Evolutionary conservation across 179 eudicot genomes (phyloP), one percentile per base, ranked within the genome.

Genomic region (Spinacia oleracea): DNA sequence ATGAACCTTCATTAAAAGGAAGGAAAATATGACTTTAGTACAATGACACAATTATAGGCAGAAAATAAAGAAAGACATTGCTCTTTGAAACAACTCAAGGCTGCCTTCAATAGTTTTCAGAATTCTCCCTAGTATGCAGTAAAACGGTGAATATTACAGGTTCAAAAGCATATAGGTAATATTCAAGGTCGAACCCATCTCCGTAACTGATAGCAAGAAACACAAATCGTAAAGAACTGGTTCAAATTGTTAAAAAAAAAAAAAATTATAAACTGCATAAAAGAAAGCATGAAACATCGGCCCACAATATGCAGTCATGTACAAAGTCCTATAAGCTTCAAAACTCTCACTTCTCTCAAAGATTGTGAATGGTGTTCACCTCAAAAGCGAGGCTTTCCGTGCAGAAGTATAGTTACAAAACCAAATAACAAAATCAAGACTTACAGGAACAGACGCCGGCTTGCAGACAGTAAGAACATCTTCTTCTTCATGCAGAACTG

Each of bases 391-490:
- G 27, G 23, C 51, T 40, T 9, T n/a, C 12, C 18, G 29, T 56
- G 11, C 46, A 56, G 18, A 62, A 50, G 38, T 51, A 42, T 16
- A 50, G 35, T 70, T n/a, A 11, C 9, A 45, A 10, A 60, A 29
- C 43, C 34, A 70, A 43, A 58, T 50, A 77, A 16, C 53, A 70
- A 18, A 58, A 76, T 42, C 43, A 32, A 42, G 76, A 72, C 98
- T 91, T 84, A 96, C 98, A 43, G 98, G 99, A 78, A 93, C 91
- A 69, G 98, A 88, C 60, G 99, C 97, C 70, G 98, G 99, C 83
- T 96, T 96, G 83, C 89, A 96, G 59, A 96, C 88, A 40, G 97
- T 92, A 81, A 93, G 38, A 76, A 95, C 98, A 84, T 91, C 99
- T 70, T 89, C 86, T 67, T 87, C 92, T 79, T 87, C 84, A 65